Conservation (phyloP, 352 stramenopile species). For the Phytopythium oedochilum region DNA sequence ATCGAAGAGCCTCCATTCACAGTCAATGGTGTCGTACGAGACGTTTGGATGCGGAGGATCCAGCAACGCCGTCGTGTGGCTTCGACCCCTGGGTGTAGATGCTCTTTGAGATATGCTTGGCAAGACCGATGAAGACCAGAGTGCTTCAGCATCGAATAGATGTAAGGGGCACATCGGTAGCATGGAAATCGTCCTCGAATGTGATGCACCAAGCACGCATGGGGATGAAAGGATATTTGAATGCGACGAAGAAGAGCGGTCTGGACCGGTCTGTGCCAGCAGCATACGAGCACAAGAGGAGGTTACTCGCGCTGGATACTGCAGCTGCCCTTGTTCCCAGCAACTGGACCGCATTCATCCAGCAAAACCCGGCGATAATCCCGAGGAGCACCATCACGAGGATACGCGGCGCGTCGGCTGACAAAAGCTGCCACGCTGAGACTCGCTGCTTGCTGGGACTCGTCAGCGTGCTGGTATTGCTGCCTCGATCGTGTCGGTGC, state of each 20-base stretch:
- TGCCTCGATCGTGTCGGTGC: neutral
- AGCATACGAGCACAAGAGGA: constrained; percentile 51
- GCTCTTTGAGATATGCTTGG: neutral
- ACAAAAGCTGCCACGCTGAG: constrained; percentile 10
- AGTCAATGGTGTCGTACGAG: constrained; percentile 9
- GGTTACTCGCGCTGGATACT: constrained; percentile 5
- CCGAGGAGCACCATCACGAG: constrained; percentile 43
- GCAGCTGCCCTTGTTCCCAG: constrained; percentile 8
- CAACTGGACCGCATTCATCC: constrained; percentile 61
- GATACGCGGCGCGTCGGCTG: constrained; percentile 34
- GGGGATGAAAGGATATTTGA: constrained; percentile 69
- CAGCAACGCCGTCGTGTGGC: neutral
- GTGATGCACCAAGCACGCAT: neutral
- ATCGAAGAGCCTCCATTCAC: no score
- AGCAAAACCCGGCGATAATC: constrained; percentile 51
- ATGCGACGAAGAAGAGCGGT: constrained; percentile 56
- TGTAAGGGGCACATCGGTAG: constrained; percentile 17
- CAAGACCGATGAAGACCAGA: constrained; percentile 44
- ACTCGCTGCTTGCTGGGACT: constrained; percentile 2
- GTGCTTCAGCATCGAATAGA: constrained; percentile 18
- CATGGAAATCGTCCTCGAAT: neutral
- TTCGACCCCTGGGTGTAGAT: neutral
- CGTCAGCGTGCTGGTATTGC: neutral
- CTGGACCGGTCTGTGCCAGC: constrained; percentile 43
- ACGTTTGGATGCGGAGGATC: constrained; percentile 10